A percentile compares a stretch with the other conserved stretches of the same genome.
These are phyloP conservation scores for Euphorbia peplus DNA, from an alignment of 345 rosid species.

Conservation along the genomic window DNA sequence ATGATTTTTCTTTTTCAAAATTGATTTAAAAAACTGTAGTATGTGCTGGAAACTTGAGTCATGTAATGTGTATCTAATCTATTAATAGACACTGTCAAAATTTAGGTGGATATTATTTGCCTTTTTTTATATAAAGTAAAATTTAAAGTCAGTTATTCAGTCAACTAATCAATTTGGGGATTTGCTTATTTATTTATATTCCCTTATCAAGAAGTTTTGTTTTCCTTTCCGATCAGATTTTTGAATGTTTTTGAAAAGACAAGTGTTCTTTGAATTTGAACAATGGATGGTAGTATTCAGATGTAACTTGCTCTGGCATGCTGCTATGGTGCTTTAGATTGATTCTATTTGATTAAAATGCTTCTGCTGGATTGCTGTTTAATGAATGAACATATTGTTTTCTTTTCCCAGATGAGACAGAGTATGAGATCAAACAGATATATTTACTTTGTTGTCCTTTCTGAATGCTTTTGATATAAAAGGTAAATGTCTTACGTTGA, in stretches of 20 bases:
- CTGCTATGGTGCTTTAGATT: not conserved
- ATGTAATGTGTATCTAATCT: not conserved
- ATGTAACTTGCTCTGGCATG: not conserved
- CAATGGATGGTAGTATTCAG: not conserved
- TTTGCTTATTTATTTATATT: no score
- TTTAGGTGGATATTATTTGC: not conserved
- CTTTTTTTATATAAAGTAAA: no score
- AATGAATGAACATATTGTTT: not conserved
- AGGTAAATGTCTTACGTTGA: not conserved
- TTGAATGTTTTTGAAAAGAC: not conserved
- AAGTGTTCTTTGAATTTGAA: not conserved
- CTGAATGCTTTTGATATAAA: not conserved
- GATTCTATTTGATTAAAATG: not conserved
- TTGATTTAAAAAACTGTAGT: no score
- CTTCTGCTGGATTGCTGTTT: not conserved
- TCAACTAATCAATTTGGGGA: not conserved
- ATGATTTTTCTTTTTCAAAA: no score
- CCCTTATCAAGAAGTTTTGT: not conserved
- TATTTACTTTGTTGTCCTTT: not conserved
- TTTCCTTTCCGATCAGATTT: not conserved
- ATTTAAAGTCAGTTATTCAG: not conserved
- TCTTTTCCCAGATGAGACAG: not conserved
- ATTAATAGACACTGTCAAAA: not conserved
- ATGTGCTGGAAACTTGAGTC: not conserved
- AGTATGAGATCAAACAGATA: not conserved